Conservation (phyloP, 108 stramenopile genomes). For the Cyclotella sp. region DNA sequence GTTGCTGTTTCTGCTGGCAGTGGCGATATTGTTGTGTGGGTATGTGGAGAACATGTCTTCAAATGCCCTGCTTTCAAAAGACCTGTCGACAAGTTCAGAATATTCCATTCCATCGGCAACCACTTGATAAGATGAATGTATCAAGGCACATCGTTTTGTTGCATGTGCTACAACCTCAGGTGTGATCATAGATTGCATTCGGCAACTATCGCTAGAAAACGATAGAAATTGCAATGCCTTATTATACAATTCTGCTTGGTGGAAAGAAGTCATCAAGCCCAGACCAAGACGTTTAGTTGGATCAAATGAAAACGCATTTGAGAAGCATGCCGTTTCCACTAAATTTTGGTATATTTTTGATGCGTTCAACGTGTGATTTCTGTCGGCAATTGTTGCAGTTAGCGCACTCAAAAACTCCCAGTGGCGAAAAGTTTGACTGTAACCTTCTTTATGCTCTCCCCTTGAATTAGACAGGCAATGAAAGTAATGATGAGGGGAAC, state of each 20-base stretch:
- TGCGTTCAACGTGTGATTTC: conserved; percentile 14
- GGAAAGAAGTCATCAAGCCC: neutral
- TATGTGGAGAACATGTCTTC: conserved; percentile 41
- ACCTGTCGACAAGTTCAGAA: conserved; percentile 38
- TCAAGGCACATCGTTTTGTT: conserved; percentile 65
- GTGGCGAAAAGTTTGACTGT: conserved; percentile 48
- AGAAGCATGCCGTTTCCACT: conserved; percentile 35
- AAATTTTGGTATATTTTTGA: conserved; percentile 36
- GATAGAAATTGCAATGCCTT: conserved; percentile 71
- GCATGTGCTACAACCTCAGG: conserved; percentile 48
- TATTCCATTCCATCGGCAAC: conserved; percentile 54
- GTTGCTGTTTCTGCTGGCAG: conserved; percentile 13
- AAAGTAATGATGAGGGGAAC: neutral
- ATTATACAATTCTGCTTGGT: conserved; percentile 59
- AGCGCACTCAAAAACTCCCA: conserved; percentile 46
- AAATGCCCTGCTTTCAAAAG: conserved; percentile 58
- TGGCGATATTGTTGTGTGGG: conserved; percentile 42
- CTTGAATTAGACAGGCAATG: conserved; percentile 11
- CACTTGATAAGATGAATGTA: conserved; percentile 67
- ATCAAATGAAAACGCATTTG: conserved; percentile 39
- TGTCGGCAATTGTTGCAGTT: conserved; percentile 28
- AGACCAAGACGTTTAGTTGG: conserved; percentile 11
- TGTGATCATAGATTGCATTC: conserved; percentile 11
- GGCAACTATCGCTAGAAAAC: conserved; percentile 2
- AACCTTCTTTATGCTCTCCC: conserved; percentile 46